Evolutionary conservation across 441 rosid genomes (phyloP).

Genomic region (Euphorbia schlechtendalii): DNA sequence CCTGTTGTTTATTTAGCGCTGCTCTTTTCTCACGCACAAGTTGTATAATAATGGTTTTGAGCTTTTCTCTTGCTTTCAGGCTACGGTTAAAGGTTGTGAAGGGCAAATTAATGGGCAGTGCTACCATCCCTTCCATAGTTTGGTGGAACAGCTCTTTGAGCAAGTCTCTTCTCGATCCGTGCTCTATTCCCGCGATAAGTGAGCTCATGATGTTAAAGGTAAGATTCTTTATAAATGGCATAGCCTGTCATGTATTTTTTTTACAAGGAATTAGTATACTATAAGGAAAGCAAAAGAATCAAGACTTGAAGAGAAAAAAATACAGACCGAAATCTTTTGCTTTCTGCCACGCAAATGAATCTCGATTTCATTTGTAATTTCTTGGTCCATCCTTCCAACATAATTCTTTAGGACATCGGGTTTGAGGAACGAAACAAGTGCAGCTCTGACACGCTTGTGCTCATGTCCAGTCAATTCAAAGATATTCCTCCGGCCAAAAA

Average conservation of each 20-base stretch:
- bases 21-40: neutral
- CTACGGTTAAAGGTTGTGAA: neutral
- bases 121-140: neutral
- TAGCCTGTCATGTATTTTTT: too few relatives aligned
- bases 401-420: slow-evolving; percentile 33
- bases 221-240: too few relatives aligned
- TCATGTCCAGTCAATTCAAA: too few relatives aligned
- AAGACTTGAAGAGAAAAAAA: neutral
- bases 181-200: neutral
- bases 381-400: slow-evolving; percentile 29
- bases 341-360: slow-evolving; percentile 30
- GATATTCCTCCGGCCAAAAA: too few relatives aligned
- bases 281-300: too few relatives aligned
- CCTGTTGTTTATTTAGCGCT: neutral
- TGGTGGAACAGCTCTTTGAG: neutral
- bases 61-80: neutral
- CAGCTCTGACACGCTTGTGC: slow-evolving; percentile 17
- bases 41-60: neutral
- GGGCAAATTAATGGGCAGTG: neutral
- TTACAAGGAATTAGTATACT: too few relatives aligned
- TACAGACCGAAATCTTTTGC: slow-evolving; percentile 17
- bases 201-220: neutral
- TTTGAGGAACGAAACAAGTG: slow-evolving; percentile 28
- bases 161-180: neutral
- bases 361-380: slow-evolving; percentile 18